These are phyloP conservation scores for Agaricus subrufescens DNA, from an alignment of 768 basidiomycete species.

Conservation along the genomic window DNA sequence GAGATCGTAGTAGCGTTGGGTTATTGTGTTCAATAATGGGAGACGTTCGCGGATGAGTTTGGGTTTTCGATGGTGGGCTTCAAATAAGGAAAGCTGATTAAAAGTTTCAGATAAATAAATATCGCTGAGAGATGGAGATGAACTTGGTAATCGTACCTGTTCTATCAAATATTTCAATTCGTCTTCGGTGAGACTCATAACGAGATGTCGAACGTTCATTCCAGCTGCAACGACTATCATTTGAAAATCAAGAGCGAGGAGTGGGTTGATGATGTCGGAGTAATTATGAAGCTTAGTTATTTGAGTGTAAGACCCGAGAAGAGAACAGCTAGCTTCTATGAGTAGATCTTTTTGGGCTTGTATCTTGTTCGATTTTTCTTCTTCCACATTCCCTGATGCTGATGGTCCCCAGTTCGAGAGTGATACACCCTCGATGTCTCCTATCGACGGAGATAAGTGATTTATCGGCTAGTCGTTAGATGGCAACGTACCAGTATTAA, in stretches of 20 bases:
- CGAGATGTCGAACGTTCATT: not conserved
- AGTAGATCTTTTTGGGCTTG: not conserved
- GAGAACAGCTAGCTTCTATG: slow-evolving; percentile 3
- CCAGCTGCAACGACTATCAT: not conserved
- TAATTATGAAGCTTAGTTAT: not conserved
- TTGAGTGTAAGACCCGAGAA: slow-evolving; percentile 1
- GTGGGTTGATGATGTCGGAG: not conserved
- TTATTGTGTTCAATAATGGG: not conserved
- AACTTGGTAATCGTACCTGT: not conserved
- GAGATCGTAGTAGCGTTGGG: not conserved
- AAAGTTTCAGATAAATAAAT: not conserved
- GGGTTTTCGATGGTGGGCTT: not conserved
- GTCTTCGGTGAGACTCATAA: not conserved
- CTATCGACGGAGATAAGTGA: not conserved
- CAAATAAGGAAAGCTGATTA: not conserved
- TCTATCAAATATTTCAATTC: not conserved
- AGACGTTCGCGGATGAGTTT: slow-evolving; percentile 6
- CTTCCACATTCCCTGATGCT: not conserved
- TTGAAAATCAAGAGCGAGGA: not conserved
- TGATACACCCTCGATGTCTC: not conserved
- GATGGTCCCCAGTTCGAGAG: not conserved
- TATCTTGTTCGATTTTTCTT: too few relatives aligned
- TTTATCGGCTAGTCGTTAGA: not conserved
- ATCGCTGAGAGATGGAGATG: too few relatives aligned
- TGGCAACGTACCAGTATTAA: not conserved